Conservation (phyloP, 2,329 filamentous ascomycete genomes). For the Huntiella moniliformis region DNA sequence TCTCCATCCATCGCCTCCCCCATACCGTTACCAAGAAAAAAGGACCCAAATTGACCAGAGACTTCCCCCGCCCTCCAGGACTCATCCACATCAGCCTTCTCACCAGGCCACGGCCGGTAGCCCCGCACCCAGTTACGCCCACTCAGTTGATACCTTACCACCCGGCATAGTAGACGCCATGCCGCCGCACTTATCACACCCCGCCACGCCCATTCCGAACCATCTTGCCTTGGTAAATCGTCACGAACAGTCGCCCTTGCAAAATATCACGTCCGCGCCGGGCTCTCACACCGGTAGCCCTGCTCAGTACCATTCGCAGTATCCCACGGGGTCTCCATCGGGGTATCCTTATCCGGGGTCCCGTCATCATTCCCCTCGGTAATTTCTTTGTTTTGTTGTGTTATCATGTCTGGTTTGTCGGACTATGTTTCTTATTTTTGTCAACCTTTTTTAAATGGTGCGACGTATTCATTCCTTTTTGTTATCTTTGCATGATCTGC, state of each 20-base stretch:
- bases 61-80: conserved; percentile 11
- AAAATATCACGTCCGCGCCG: neutral
- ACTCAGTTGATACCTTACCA: neutral
- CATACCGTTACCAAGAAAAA: too few species aligned
- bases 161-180: neutral
- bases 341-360: neutral
- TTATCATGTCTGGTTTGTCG: neutral
- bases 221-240: neutral
- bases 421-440: neutral
- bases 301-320: neutral
- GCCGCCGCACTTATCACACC: neutral
- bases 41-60: conserved; percentile 9
- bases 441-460: neutral
- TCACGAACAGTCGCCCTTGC: neutral
- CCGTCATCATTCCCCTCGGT: neutral
- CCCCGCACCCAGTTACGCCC: conserved; percentile 6
- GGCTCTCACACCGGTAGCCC: neutral
- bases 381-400: neutral
- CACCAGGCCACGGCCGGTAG: conserved; percentile 3
- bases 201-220: neutral
- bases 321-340: neutral
- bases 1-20: too few species aligned
- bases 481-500: neutral
- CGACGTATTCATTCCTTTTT: neutral
- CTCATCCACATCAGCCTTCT: conserved; percentile 4